Evolutionary conservation across 1,139 yeast species (phyloP), one percentile per base, ranked within the genome.

Genomic region (Geotrichum histeridarum): DNA sequence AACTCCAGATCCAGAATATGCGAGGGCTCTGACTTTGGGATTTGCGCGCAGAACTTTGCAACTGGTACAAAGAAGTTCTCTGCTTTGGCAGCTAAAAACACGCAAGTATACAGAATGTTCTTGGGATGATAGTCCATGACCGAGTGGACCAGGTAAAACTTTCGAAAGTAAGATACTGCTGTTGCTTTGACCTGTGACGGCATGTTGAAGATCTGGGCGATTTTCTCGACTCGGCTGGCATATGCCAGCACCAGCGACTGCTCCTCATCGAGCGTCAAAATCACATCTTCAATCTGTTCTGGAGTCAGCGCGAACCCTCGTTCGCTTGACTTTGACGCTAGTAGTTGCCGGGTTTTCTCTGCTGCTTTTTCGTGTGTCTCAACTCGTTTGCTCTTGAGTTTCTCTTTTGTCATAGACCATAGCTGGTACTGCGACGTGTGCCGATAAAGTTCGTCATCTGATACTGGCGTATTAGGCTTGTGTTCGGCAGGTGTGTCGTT

Each of bases 111-210:
- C 65, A 93, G 76, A 42, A 93, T 77, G 60, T 83, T 80, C 65
- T 88, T 88, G 9, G 99, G 99, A 63, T 88, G 94, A 64, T 79
- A 81, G 61, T 88, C 90, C 90, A 89, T 83, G 35, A 86, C 91
- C 27, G 93, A 83, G 64, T 88, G 82, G 32, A 77, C 77, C 44
- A 93, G 75, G 66, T 84, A 94, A 68, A 93, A 94, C 66, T 85
- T 83, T 65, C 84, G 81, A 66, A 94, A 80, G 66, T 86, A 93
- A 12, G 89, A 78, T 2, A 89, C 80, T 0, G 98, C 95, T 0
- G 98, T 89, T 8, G 96, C 93, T 67, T 78, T 70, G 2, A 82
- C 85, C 57, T 82, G 86, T 0, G 87, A 77, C 0, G 88, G 86
- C 66, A 84, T 70, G 57, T 79, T 75, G 64, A 83, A 76, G 58